Evolutionary conservation across 192 early-diverging fungal genomes (phyloP), one percentile per base, ranked within the genome.

Genomic region (Chytriomyces sp.): DNA sequence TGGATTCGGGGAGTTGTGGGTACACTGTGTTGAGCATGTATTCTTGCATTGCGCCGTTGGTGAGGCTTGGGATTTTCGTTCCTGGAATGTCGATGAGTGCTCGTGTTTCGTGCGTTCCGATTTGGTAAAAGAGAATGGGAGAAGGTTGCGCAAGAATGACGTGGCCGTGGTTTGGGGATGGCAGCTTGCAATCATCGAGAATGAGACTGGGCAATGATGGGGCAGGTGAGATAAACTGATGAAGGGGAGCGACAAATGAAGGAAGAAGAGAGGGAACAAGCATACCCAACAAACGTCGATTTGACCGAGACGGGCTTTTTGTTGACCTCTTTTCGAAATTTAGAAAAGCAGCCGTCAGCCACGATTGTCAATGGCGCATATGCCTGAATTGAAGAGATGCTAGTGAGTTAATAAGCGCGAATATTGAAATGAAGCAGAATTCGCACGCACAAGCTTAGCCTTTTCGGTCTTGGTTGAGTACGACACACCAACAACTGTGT

Each of bases 321-420:
- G 50, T 89, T 88, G 63, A 88, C 83, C 43, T 93, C 85, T 69
- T 92, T 94, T 49, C 97, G 87, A 81, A 97, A 98, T 82, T 94
- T 96, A 74, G 96, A 97, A 67, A 94, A 94, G 77, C 93, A 93
- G n/a, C 97, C 97, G 80, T 98, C 97, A 24, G 92, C 93, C 24
- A 98, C 92, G 72, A 97, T 85, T 2, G 92, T 94, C 16, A 97
- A 83, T 13, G 92, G 90, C n/a, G 94, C 92, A 81, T 85, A 89
- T 47, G 82, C 86, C 81, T 86, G 45, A 45, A 45, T 24, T 13
- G n/a, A 28, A 28, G 24, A 64, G 64, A 3, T 0, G 0, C 7
- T 1, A 64, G 64, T 1, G 24, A 64, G 4, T 2, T 5, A 16
- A 5, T 0, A 60, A 2, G 23, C 23, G 23, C 57, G 1, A 2